phyloP scores from a whole-genome alignment of 176 grass and related monocot species.

The Thinopyrum elongatum region DNA sequence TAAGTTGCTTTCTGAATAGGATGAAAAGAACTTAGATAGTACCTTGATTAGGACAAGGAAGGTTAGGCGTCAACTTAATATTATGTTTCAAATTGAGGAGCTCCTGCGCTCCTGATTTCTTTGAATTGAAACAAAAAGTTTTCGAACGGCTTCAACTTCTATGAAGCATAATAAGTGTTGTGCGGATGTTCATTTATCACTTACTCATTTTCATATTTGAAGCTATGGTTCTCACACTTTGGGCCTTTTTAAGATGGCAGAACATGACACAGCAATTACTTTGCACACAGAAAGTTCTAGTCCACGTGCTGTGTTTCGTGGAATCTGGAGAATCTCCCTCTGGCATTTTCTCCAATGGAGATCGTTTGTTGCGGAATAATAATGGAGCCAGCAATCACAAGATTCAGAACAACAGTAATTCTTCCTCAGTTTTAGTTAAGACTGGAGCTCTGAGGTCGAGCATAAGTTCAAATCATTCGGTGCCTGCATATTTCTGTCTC shows the following conservation, averaged over 20 bases:
- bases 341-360: conserved; percentile 7
- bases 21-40: not conserved
- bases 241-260: not conserved
- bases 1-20: not conserved
- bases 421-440: not conserved
- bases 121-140: not conserved
- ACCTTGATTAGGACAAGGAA: conserved; percentile 6
- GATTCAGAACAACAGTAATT: not conserved
- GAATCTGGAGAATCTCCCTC: not conserved
- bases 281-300: not conserved
- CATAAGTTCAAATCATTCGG: not conserved
- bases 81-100: not conserved
- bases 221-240: not conserved
- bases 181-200: not conserved
- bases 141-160: not conserved
- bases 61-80: not conserved
- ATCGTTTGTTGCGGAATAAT: not conserved
- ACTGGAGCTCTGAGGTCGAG: not conserved
- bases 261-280: not conserved
- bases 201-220: conserved; percentile 9
- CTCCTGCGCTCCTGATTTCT: not conserved
- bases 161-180: not conserved
- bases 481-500: not conserved
- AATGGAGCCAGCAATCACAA: not conserved
- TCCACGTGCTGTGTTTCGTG: not conserved